Evolutionary conservation across 1,284 basidiomycete species (phyloP).

Genomic region (Porodaedalea pini): DNA sequence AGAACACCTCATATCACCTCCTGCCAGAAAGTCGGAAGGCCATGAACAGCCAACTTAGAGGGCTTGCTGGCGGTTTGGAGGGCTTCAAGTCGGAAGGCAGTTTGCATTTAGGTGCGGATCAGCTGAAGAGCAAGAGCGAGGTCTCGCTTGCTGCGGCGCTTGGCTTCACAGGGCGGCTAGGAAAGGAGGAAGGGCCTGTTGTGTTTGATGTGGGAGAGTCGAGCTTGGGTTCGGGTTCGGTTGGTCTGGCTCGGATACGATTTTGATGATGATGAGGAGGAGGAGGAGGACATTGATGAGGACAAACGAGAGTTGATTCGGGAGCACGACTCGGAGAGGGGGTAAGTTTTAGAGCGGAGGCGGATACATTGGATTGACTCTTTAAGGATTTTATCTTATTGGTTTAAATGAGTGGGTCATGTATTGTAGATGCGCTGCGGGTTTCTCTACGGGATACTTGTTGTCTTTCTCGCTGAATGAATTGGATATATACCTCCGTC

Average conservation of each 20-base stretch:
- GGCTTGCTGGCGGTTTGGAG: too few species aligned
- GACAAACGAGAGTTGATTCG: neutral
- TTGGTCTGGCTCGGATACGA: neutral
- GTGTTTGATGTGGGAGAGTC: neutral
- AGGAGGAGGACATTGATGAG: neutral
- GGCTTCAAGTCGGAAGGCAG: too few species aligned
- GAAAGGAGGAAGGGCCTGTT: neutral
- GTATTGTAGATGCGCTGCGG: neutral
- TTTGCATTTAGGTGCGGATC: neutral
- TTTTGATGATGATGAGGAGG: neutral
- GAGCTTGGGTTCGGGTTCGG: neutral
- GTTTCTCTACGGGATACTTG: neutral
- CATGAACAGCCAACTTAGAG: neutral
- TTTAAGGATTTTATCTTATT: neutral
- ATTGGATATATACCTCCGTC: too few species aligned
- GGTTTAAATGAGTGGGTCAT: neutral
- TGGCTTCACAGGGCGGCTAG: too few species aligned
- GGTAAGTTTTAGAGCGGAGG: neutral
- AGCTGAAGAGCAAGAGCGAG: neutral
- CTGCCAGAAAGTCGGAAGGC: neutral
- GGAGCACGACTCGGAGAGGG: neutral
- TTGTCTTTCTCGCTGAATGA: too few species aligned
- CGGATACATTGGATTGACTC: neutral
- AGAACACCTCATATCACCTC: neutral
- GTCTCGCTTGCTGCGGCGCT: neutral